phyloP scores from a whole-genome alignment of 2,329 filamentous ascomycete genomes.

The Stenocarpella maydis region DNA sequence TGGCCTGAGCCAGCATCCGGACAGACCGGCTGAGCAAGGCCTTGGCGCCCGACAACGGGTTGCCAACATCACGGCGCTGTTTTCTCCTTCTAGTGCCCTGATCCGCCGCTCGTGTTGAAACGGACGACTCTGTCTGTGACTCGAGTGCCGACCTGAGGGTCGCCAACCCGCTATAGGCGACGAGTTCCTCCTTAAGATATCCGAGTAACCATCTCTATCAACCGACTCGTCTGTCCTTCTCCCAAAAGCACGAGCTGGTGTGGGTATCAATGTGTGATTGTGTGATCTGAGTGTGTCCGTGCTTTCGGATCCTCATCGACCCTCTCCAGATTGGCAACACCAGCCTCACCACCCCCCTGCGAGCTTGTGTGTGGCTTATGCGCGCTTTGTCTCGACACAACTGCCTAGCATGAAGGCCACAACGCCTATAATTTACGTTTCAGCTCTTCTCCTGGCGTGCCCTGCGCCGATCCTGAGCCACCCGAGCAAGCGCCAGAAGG shows the following conservation, averaged over 20 bases:
- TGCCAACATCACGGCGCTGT: neutral
- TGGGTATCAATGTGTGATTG: neutral
- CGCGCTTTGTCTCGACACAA: neutral
- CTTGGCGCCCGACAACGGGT: neutral
- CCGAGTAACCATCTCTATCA: neutral
- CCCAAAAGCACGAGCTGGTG: neutral
- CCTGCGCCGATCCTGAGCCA: constrained; percentile 1
- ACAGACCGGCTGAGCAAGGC: neutral
- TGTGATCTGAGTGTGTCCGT: constrained; percentile 1
- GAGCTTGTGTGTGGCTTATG: neutral
- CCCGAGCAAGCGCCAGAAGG: neutral
- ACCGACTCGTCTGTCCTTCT: neutral
- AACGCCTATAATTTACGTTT: neutral
- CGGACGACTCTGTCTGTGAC: neutral
- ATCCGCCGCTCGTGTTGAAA: neutral
- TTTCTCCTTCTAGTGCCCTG: neutral
- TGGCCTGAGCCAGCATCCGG: too few relatives aligned
- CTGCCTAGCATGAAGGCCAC: constrained; percentile 1
- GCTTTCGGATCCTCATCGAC: neutral
- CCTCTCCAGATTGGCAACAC: too few relatives aligned
- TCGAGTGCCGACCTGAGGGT: neutral
- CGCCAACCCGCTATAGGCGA: neutral
- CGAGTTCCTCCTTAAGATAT: neutral
- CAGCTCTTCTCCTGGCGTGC: constrained; percentile 13
- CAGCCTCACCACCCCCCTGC: neutral